Conservation (phyloP, 176 grass and related monocot species). For the Lolium perenne region DNA sequence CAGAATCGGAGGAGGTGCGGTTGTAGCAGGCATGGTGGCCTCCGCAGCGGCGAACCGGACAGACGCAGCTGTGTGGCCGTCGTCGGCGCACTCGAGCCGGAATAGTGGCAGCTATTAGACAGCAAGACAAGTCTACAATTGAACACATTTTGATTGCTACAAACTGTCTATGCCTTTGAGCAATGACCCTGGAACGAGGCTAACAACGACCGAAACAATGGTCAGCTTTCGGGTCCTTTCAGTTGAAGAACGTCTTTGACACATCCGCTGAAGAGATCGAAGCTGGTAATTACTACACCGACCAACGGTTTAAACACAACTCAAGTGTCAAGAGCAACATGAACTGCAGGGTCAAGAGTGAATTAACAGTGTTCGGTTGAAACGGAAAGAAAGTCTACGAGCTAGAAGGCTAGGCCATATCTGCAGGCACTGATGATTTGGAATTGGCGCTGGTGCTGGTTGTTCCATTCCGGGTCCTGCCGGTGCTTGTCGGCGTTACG, state of each 20-base stretch:
- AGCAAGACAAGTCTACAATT: too few relatives aligned
- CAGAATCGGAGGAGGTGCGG: too few relatives aligned
- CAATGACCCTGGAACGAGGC: background rate
- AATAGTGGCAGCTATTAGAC: too few relatives aligned
- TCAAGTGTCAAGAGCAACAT: slow-evolving; percentile 44
- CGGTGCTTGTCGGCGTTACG: slow-evolving; percentile 26
- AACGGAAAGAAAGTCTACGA: slow-evolving; percentile 58
- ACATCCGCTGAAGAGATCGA: slow-evolving; percentile 47
- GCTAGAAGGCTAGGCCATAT: slow-evolving; percentile 61
- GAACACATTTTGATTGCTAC: too few relatives aligned
- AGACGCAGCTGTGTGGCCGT: too few relatives aligned
- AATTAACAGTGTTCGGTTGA: slow-evolving; percentile 44
- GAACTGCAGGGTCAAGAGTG: slow-evolving; percentile 41
- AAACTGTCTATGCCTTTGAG: too few relatives aligned
- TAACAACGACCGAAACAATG: slow-evolving; percentile 28
- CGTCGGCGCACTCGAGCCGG: too few relatives aligned
- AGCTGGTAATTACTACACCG: slow-evolving; percentile 44
- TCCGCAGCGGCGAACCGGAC: too few relatives aligned
- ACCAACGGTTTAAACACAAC: slow-evolving; percentile 53
- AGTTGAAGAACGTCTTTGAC: slow-evolving; percentile 39
- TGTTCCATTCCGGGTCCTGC: slow-evolving; percentile 19
- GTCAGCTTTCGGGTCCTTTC: slow-evolving; percentile 39
- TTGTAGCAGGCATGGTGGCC: too few relatives aligned
- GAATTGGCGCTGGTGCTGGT: slow-evolving; percentile 1
- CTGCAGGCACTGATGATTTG: slow-evolving; percentile 37